These are phyloP conservation scores for Suillus occidentalis DNA, from an alignment of 768 basidiomycete species.

Conservation along the genomic window DNA sequence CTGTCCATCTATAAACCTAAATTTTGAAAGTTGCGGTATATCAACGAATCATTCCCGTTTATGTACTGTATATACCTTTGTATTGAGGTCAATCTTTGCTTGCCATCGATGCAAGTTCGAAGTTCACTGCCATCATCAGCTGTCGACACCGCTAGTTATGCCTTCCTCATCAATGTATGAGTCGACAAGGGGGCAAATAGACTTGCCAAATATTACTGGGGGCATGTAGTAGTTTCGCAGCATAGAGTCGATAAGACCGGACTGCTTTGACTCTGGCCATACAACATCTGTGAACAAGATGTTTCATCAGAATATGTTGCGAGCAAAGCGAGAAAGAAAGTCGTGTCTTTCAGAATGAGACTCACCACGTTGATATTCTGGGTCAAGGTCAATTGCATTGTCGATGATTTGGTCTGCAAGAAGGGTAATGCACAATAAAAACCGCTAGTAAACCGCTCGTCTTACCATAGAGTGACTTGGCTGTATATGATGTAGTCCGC, in stretches of 20 bases:
- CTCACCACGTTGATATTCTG: constrained; percentile 66
- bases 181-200: background rate
- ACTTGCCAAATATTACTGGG: constrained; percentile 63
- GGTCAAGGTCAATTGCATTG: constrained; percentile 53
- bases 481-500: constrained; percentile 41
- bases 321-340: background rate
- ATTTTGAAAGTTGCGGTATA: background rate
- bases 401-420: constrained; percentile 48
- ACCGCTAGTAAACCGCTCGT: background rate
- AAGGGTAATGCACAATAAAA: constrained; percentile 4
- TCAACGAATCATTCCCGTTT: background rate
- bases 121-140: constrained; percentile 43
- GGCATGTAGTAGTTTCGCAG: constrained; percentile 67
- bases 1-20: constrained; percentile 55
- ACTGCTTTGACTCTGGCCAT: constrained; percentile 63
- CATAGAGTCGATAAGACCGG: constrained; percentile 61
- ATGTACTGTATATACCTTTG: constrained; percentile 40
- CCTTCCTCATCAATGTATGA: constrained; percentile 1
- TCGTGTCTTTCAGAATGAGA: background rate
- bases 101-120: constrained; percentile 69
- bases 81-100: constrained; percentile 69
- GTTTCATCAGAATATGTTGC: background rate
- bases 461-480: constrained; percentile 46
- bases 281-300: constrained; percentile 48
- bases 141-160: constrained; percentile 36